Evolutionary conservation across 495 filamentous ascomycete genomes (phyloP).

Genomic region (Talaromyces nanjingensis): DNA sequence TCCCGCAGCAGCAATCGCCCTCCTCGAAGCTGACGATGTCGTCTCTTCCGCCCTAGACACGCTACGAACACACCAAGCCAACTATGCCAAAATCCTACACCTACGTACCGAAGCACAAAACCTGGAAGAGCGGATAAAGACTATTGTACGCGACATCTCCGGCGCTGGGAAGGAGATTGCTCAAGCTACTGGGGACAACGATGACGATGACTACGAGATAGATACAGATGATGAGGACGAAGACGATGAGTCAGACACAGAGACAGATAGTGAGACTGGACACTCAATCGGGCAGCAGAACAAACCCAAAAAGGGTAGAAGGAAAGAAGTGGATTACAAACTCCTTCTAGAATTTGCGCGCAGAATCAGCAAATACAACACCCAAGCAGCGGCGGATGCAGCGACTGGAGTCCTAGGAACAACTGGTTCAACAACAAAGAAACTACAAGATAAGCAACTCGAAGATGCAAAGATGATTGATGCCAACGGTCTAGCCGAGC

Average conservation of each 20-base stretch:
- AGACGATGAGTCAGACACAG: constrained; percentile 7
- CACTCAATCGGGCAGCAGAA: not conserved
- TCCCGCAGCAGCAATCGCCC: constrained; percentile 29
- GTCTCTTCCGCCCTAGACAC: constrained; percentile 32
- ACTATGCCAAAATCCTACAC: constrained; percentile 31
- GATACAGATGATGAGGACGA: constrained; percentile 16
- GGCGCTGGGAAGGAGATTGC: constrained; percentile 32
- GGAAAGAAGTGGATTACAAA: constrained; percentile 38
- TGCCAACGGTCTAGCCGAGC: constrained; percentile 6
- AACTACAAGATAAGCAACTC: constrained; percentile 11
- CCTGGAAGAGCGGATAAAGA: constrained; percentile 33
- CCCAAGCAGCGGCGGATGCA: constrained; percentile 40
- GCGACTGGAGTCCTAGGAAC: constrained; percentile 16
- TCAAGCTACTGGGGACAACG: constrained; percentile 18
- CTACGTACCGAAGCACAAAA: constrained; percentile 31
- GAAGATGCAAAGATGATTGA: constrained; percentile 11
- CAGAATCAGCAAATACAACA: constrained; percentile 43
- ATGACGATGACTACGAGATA: constrained; percentile 19
- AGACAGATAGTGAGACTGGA: constrained; percentile 1
- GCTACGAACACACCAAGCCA: constrained; percentile 36
- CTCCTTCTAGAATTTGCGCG: constrained; percentile 39
- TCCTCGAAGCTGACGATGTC: constrained; percentile 37
- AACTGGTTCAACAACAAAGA: constrained; percentile 2
- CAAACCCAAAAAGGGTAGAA: constrained; percentile 4
- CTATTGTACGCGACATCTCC: constrained; percentile 34